Evolutionary conservation across 1,139 yeast genomes (phyloP).

Genomic region (Blastobotrys arbuscula): DNA sequence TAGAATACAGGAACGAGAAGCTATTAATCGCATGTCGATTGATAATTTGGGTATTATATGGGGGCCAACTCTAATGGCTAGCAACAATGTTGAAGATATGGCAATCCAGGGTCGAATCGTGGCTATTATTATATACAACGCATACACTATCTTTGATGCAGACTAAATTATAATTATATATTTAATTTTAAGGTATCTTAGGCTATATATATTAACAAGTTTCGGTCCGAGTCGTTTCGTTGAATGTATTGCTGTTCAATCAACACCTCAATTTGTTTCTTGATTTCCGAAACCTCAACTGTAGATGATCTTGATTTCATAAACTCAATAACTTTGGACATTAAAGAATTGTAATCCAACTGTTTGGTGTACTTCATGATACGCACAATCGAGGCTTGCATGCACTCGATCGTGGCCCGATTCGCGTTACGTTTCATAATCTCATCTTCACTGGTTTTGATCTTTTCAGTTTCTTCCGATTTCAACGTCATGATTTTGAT

Average conservation of each 20-base stretch:
- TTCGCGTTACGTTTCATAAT: too few species aligned
- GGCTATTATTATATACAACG: conserved; percentile 76
- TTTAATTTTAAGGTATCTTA: background rate
- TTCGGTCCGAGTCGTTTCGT: conserved; percentile 18
- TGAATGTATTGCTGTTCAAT: conserved; percentile 32
- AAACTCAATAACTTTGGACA: background rate
- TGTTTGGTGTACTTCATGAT: conserved; percentile 32
- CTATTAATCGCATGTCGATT: conserved; percentile 70
- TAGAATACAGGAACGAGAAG: conserved; percentile 60
- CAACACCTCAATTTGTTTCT: conserved; percentile 32
- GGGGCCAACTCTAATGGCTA: conserved; percentile 82
- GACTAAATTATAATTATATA: conserved; percentile 33
- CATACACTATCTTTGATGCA: conserved; percentile 83
- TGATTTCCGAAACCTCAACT: conserved; percentile 27
- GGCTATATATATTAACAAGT: background rate
- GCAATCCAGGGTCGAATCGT: conserved; percentile 75
- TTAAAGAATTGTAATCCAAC: conserved; percentile 14
- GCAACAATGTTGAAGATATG: conserved; percentile 71
- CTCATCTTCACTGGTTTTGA: conserved; percentile 5
- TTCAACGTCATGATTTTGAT: conserved; percentile 33
- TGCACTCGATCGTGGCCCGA: too few species aligned
- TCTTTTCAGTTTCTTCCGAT: conserved; percentile 7
- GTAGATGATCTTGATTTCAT: background rate
- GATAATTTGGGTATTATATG: conserved; percentile 80
- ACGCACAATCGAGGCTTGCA: conserved; percentile 37